A percentile compares a stretch with the other conserved stretches of the same genome.
phyloP scores from a whole-genome alignment of 1,284 basidiomycete genomes.

The Heimioporus punctisporus region DNA sequence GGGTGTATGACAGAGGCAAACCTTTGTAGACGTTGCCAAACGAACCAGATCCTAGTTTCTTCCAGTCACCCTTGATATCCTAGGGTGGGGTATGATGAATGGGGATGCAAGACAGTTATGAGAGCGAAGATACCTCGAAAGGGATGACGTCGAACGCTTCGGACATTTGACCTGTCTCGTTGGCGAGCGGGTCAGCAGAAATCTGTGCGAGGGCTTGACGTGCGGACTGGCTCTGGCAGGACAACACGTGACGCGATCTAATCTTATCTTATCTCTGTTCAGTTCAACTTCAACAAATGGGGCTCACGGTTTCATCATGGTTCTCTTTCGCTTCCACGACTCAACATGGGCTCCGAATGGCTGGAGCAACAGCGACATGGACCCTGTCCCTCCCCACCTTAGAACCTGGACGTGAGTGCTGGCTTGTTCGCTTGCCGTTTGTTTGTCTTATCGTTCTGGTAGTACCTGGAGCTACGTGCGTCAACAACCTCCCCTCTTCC shows the following conservation, averaged over 20 bases:
- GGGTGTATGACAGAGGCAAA: slow-evolving; percentile 27
- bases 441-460: not conserved
- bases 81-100: slow-evolving; percentile 32
- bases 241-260: slow-evolving; percentile 33
- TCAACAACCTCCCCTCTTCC: not conserved
- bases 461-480: slow-evolving; percentile 33
- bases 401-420: slow-evolving; percentile 58
- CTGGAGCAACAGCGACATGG: slow-evolving; percentile 81
- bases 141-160: slow-evolving; percentile 86
- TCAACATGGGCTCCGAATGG: slow-evolving; percentile 51
- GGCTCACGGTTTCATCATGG: too few relatives aligned
- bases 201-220: too few relatives aligned
- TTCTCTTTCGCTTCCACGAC: slow-evolving; percentile 5
- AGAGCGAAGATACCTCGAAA: slow-evolving; percentile 62
- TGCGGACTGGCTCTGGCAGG: slow-evolving; percentile 6
- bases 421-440: not conserved
- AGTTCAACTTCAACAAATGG: too few relatives aligned
- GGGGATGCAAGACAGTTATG: not conserved
- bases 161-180: slow-evolving; percentile 30
- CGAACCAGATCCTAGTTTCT: slow-evolving; percentile 86
- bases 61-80: slow-evolving; percentile 91
- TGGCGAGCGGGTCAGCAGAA: not conserved
- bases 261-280: slow-evolving; percentile 18
- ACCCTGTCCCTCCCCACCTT: slow-evolving; percentile 61
- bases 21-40: slow-evolving; percentile 95